phyloP scores from a whole-genome alignment of 208 protist genomes.

The Crithidia bombi region DNA sequence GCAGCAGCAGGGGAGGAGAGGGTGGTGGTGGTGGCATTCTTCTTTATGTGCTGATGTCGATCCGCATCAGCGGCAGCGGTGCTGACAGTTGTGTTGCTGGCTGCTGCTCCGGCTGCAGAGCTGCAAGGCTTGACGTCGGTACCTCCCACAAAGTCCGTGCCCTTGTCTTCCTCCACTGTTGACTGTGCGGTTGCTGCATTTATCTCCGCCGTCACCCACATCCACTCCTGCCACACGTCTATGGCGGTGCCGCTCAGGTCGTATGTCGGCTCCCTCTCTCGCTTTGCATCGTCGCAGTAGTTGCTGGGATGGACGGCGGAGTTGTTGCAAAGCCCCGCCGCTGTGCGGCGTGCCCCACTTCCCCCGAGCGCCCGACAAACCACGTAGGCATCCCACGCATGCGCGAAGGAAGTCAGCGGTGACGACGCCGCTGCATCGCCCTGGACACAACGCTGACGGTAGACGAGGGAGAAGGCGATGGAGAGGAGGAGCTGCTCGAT shows the following conservation, averaged over 20 bases:
- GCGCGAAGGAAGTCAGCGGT: background rate
- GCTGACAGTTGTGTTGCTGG: too few relatives aligned
- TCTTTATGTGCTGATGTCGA: background rate
- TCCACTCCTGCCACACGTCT: conserved; percentile 26
- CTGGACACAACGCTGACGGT: background rate
- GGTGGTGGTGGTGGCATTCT: background rate
- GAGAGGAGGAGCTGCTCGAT: conserved; percentile 30
- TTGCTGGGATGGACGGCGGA: background rate
- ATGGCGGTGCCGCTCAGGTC: conserved; percentile 23
- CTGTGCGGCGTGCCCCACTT: background rate
- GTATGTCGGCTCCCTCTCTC: background rate
- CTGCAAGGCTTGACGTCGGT: background rate
- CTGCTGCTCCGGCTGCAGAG: too few relatives aligned
- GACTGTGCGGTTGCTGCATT: background rate
- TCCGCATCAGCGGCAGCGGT: background rate
- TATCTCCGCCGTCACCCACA: background rate
- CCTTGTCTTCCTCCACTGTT: background rate
- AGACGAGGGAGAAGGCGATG: conserved; percentile 27
- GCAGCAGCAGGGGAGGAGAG: background rate
- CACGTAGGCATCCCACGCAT: background rate
- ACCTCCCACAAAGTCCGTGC: background rate
- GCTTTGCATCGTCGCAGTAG: background rate
- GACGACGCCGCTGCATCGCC: background rate
- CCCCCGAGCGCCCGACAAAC: background rate
- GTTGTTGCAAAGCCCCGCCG: background rate